Base-by-base conservation (phyloP, 2,329 filamentous ascomycete species). In the Monilinia fructigena region DNA sequence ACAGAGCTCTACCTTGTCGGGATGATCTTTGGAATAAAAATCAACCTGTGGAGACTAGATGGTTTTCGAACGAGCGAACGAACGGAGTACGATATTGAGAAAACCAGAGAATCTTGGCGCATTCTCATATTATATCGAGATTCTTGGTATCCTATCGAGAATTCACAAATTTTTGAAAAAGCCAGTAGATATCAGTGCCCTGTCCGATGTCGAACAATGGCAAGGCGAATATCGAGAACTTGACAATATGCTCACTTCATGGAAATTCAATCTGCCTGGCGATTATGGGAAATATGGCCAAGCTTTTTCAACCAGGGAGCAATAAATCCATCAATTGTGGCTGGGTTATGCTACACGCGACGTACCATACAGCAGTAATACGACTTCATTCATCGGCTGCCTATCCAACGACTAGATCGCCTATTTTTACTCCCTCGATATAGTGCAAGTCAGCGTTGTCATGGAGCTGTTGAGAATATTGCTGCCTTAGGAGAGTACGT, bases 341-440 rank as follows among this genome's bases (percentile, higher is more conserved):
- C 63, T 93, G 93, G 89, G 87, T 97, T 61, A 96, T 96, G 89
- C 35, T 66, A 47, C 65, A 66, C 35, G 90, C 91, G 5, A 93
- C 92, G 0, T 96, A 93, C 74, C 91, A 96, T 77, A 96, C 92
- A 0, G 90, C 93, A 55, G 88, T 96, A 11, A 96, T 97, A 72
- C 88, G 93, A 47, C 83, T 97, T 31, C 93, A 97, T 79, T 97
- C 93, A 0, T 96, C 92, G 1, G 92, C 93, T 7, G 93, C 93
- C 2, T 97, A 97, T 77, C 93, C 93, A 4, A 96, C 92, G 5
- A 95, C 91, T 4, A 85, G 91, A 42, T 96, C 92, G 1, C 89
- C 89, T 16, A 93, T 96, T 63, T 97, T 97, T 79, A 93, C 91
- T 0, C 91, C 93, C 0, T 96, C 91, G 0, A n/a, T 96, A 92